These are phyloP conservation scores for Penicillium taxi DNA, from an alignment of 495 filamentous ascomycete genomes.

Conservation along the genomic window DNA sequence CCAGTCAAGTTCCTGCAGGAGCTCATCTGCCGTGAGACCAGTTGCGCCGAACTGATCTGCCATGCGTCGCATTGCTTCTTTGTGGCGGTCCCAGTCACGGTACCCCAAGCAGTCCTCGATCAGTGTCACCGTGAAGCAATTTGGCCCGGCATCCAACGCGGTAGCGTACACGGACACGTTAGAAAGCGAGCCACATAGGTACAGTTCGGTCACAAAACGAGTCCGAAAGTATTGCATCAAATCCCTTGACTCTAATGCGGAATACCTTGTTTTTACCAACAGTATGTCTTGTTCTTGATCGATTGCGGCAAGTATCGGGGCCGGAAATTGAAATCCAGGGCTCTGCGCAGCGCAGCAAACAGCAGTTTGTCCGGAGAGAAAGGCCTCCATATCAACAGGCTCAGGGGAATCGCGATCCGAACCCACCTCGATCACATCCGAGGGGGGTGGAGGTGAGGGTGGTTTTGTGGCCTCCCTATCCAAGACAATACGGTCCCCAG, in stretches of 20 bases:
- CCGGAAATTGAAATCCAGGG: conserved; percentile 58
- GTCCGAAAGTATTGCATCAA: conserved; percentile 64
- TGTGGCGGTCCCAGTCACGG: conserved; percentile 61
- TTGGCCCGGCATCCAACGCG: conserved; percentile 77
- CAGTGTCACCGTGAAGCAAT: conserved; percentile 77
- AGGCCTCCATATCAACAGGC: conserved; percentile 53
- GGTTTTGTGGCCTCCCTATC: no score
- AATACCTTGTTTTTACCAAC: conserved; percentile 78
- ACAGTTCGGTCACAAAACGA: conserved; percentile 83
- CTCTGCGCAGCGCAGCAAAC: conserved; percentile 54
- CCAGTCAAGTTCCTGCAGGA: conserved; percentile 49
- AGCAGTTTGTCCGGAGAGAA: conserved; percentile 44
- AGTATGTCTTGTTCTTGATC: conserved; percentile 54
- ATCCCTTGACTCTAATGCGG: conserved; percentile 68
- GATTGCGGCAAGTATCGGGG: conserved; percentile 48
- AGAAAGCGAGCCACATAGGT: conserved; percentile 79
- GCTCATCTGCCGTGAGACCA: conserved; percentile 48
- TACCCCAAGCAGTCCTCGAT: conserved; percentile 88
- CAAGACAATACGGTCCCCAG: conserved; percentile 33
- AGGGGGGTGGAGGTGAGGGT: conserved; percentile 8
- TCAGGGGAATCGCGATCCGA: conserved; percentile 20
- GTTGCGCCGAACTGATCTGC: conserved; percentile 66
- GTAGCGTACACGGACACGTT: conserved; percentile 91
- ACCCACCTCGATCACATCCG: conserved; percentile 16
- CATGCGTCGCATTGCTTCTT: conserved; percentile 69